Percentiles rank a stretch among this genome's conserved stretches.
These are phyloP conservation scores for Lipomyces sp. DNA, from an alignment of 805 yeast genomes.

Conservation along the genomic window DNA sequence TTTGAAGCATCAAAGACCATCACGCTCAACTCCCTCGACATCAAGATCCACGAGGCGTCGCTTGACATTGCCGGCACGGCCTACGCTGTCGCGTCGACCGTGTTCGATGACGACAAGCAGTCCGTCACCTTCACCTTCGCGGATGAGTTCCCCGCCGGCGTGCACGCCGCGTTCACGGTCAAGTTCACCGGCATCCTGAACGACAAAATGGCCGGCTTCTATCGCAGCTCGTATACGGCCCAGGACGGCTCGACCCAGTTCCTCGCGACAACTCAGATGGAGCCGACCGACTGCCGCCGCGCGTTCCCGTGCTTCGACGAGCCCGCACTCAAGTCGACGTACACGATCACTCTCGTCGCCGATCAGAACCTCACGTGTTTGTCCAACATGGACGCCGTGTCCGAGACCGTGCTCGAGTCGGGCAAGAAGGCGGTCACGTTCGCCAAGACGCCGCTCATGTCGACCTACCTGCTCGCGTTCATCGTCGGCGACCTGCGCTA, in stretches of 20 bases:
- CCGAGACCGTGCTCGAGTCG: conserved; percentile 39
- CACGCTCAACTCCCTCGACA: conserved; percentile 60
- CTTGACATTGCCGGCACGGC: conserved; percentile 7
- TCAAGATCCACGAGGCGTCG: conserved; percentile 53
- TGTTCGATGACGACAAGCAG: conserved; percentile 55
- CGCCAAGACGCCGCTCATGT: conserved; percentile 68
- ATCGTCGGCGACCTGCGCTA: conserved; percentile 64
- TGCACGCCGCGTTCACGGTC: conserved; percentile 50
- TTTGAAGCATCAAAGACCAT: conserved; percentile 45
- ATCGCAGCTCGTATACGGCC: conserved; percentile 60
- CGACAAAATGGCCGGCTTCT: conserved; percentile 51
- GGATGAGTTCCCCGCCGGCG: conserved; percentile 37
- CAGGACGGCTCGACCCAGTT: conserved; percentile 53
- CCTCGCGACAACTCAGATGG: conserved; percentile 68
- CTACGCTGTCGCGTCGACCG: conserved; percentile 34
- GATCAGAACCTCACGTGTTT: conserved; percentile 53
- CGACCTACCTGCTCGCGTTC: conserved; percentile 71
- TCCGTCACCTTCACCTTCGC: conserved; percentile 59
- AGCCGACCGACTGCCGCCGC: conserved; percentile 72
- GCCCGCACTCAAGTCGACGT: conserved; percentile 66
- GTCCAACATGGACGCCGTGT: conserved; percentile 62
- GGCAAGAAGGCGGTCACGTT: conserved; percentile 50
- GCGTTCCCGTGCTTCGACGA: conserved; percentile 78
- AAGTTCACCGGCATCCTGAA: conserved; percentile 57
- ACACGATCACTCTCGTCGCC: conserved; percentile 55